Evolutionary conservation across 371 early-diverging fungal genomes (phyloP).

Genomic region (Haplosporangium sp.): DNA sequence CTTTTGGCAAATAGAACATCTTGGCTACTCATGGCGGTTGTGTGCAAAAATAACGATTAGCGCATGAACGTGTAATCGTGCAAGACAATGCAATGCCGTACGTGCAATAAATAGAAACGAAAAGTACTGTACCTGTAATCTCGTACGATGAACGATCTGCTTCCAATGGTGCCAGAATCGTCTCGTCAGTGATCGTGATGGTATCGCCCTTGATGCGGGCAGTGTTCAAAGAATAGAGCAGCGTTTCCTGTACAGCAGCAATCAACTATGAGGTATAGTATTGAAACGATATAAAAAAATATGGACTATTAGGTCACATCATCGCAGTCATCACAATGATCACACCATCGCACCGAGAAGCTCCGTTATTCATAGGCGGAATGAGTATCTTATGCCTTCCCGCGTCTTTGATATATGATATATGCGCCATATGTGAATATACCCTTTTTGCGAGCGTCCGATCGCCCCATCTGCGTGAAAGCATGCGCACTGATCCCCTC

Average conservation of each 20-base stretch:
- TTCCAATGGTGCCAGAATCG: conserved; percentile 22
- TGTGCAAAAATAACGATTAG: not conserved
- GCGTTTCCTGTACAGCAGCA: conserved; percentile 62
- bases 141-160: conserved; percentile 62
- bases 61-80: not conserved
- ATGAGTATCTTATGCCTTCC: too few species aligned
- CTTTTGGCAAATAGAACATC: conserved; percentile 26
- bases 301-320: conserved; percentile 1
- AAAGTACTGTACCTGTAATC: conserved; percentile 58
- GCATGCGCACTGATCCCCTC: too few species aligned
- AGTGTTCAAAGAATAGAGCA: conserved; percentile 55
- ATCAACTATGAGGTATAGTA: conserved; percentile 47
- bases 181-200: conserved; percentile 32
- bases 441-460: too few species aligned
- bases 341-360: too few species aligned
- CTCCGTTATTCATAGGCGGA: too few species aligned
- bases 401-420: too few species aligned
- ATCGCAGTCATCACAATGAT: not conserved
- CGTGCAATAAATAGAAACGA: not conserved
- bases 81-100: not conserved
- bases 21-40: conserved; percentile 10
- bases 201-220: conserved; percentile 26
- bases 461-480: too few species aligned
- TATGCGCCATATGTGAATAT: too few species aligned
- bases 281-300: not conserved